Conservation (phyloP, 108 stramenopile genomes). For the Discostella pseudostelligera region DNA sequence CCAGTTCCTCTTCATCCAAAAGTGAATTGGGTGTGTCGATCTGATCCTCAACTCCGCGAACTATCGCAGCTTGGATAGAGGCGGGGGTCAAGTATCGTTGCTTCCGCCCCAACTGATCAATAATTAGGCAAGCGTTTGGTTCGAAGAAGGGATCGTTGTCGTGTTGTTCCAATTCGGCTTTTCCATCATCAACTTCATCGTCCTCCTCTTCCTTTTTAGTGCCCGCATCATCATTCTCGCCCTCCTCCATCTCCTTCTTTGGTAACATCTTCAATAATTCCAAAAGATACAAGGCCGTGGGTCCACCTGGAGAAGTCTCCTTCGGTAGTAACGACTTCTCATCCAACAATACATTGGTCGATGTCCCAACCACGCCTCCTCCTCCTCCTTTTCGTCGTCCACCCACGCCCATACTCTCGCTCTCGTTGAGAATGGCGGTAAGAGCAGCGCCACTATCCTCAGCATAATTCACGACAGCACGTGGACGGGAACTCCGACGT, state of each 20-base stretch:
- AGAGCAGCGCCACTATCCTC: conserved; percentile 20
- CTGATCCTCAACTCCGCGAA: conserved; percentile 22
- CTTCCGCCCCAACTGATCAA: conserved; percentile 44
- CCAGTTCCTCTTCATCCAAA: conserved; percentile 33
- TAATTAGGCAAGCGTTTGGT: conserved; percentile 31
- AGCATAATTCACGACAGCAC: conserved; percentile 34
- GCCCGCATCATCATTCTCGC: neutral
- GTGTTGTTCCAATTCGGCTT: neutral
- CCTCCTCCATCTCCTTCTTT: conserved; percentile 11
- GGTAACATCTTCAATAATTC: conserved; percentile 26
- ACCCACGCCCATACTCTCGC: conserved; percentile 6
- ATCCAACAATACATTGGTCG: too few species aligned
- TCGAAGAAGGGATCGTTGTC: conserved; percentile 31
- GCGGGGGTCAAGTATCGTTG: conserved; percentile 39
- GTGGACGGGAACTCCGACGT: conserved; percentile 32
- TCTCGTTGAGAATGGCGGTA: conserved; percentile 8
- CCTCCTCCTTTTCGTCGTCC: too few species aligned
- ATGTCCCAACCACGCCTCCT: too few species aligned
- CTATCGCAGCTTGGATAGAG: conserved; percentile 38
- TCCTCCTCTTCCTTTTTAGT: conserved; percentile 17
- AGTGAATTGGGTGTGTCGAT: conserved; percentile 34
- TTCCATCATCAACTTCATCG: conserved; percentile 1
- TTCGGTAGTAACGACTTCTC: conserved; percentile 11
- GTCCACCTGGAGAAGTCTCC: conserved; percentile 26
- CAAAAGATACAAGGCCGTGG: conserved; percentile 23